Percentiles rank a stretch among this genome's conserved stretches.
These are phyloP conservation scores for Purshia tridentata DNA, from an alignment of 306 rosid genomes.

Conservation along the genomic window DNA sequence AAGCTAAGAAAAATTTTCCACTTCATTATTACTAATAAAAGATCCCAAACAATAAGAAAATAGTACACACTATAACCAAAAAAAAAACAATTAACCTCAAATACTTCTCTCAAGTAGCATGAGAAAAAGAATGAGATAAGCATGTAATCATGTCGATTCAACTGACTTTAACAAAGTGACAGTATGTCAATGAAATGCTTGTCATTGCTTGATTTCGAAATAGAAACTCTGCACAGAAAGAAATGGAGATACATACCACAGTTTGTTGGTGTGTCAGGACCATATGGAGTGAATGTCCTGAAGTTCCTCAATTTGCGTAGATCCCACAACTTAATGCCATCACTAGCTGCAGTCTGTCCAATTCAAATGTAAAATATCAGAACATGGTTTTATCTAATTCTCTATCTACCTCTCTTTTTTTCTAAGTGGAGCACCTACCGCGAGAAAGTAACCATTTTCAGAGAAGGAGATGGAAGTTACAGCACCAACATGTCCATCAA, in stretches of 20 bases:
- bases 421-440: slow-evolving; percentile 54
- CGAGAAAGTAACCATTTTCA: slow-evolving; percentile 96
- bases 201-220: not conserved
- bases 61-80: not conserved
- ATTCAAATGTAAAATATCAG: slow-evolving; percentile 28
- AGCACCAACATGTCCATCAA: slow-evolving; percentile 87
- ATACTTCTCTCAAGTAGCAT: not conserved
- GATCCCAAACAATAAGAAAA: not conserved
- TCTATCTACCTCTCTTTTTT: slow-evolving; percentile 3
- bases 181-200: not conserved
- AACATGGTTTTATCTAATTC: slow-evolving; percentile 3
- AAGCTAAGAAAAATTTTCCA: not conserved
- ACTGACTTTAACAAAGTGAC: not conserved
- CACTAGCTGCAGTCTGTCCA: slow-evolving; percentile 89
- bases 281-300: slow-evolving; percentile 79
- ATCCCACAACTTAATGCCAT: slow-evolving; percentile 98
- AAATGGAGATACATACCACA: slow-evolving; percentile 49
- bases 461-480: slow-evolving; percentile 91
- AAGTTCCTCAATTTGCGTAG: slow-evolving; percentile 89
- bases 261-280: slow-evolving; percentile 75
- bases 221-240: not conserved
- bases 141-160: not conserved
- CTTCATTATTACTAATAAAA: not conserved
- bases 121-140: not conserved
- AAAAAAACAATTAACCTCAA: not conserved